These are phyloP conservation scores for Colletotrichum echinochloae DNA, from an alignment of 2,329 filamentous ascomycete species.

Conservation along the genomic window DNA sequence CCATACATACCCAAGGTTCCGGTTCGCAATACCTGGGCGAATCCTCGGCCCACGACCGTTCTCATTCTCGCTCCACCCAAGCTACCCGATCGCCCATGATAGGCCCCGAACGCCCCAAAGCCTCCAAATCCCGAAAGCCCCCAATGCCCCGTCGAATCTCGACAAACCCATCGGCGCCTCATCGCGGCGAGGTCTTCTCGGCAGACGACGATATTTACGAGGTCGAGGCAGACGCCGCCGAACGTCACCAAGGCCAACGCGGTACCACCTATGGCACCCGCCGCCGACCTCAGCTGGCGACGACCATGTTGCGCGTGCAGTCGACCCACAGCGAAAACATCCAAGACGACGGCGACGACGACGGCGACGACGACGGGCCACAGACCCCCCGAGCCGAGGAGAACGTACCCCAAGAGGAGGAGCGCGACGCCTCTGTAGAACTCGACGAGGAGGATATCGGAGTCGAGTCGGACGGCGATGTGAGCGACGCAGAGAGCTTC, in stretches of 20 bases:
- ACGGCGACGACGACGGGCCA: constrained; percentile 41
- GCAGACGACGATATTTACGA: constrained; percentile 89
- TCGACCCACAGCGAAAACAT: constrained; percentile 51
- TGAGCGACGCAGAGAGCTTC: constrained; percentile 97
- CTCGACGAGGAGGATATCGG: constrained; percentile 55
- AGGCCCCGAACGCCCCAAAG: constrained; percentile 61
- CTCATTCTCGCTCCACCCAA: constrained; percentile 50
- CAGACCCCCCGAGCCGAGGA: constrained; percentile 35
- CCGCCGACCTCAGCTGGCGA: constrained; percentile 50
- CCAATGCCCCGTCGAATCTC: constrained; percentile 79
- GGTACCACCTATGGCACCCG: constrained; percentile 46
- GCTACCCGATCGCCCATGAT: constrained; percentile 59
- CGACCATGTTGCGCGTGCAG: constrained; percentile 56
- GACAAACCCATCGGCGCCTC: constrained; percentile 76
- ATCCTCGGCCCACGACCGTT: constrained; percentile 53
- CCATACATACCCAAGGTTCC: constrained; percentile 38
- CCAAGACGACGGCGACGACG: constrained; percentile 43
- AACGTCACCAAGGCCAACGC: constrained; percentile 56
- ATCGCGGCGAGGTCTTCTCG: constrained; percentile 88
- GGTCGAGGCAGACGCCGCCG: constrained; percentile 74
- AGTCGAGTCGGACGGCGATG: constrained; percentile 75
- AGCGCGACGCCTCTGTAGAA: constrained; percentile 49
- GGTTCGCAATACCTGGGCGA: constrained; percentile 50
- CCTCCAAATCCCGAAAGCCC: constrained; percentile 75
- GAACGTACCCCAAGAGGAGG: constrained; percentile 45